Evolutionary conservation across 441 rosid genomes (phyloP), one percentile per base, ranked within the genome.

Genomic region (Populus hybrid): DNA sequence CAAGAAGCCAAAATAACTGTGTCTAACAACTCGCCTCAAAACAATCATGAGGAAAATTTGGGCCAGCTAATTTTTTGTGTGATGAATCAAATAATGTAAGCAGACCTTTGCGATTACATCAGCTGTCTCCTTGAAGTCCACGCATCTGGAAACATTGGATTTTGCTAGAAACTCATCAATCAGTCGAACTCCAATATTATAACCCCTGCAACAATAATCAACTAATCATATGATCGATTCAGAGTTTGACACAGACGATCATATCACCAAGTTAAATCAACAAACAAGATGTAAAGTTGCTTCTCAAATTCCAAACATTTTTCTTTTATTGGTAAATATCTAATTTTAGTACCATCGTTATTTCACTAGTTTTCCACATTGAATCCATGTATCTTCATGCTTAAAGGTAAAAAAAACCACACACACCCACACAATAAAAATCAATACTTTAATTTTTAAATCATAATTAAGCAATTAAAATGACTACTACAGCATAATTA

Each of bases 131-230:
- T 81, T 95, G 71, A 95, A 95, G 89, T 95, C 94, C 34, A 92
- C 91, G 42, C 99, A 95, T 89, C 95, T 91, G 78, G 88, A 80
- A 66, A 92, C 90, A 82, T 92, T 91, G 57, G 99, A 91, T 86
- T 92, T 95, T 16, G 97, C 97, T 50, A 95, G 85, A 81, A 95
- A 92, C 86, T 95, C 97, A 68, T 95, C 98, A 79, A 95, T 88
- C 79, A 92, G 84, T 72, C 97, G 87, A 81, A 94, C 88, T 69
- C 97, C 98, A 80, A 95, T 94, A 79, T 94, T 95, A 82, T 95
- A 94, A 59, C 99, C 98, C 98, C 95, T 94, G 84, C 83, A 86
- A 80, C 68, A 64, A 46, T 18, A 79, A 70, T 69, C 18, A 69
- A 26, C 21, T 66, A 63, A 61, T 30, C 70, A 73, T 19, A 70